Evolutionary conservation across 805 yeast genomes (phyloP), one percentile per base, ranked within the genome.

Genomic region (Candida ficus): DNA sequence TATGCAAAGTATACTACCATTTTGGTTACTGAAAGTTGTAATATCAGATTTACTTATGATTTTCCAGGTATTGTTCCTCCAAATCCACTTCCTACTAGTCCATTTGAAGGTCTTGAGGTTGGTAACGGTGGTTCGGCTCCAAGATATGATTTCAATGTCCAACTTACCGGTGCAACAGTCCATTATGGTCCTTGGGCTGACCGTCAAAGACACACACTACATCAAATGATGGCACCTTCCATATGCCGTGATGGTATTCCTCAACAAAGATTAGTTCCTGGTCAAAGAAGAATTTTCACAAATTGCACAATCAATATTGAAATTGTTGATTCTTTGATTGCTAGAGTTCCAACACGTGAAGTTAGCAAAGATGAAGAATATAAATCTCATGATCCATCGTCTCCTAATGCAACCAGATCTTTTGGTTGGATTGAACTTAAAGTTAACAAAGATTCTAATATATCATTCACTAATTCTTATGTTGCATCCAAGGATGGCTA

Each of bases 141-240:
- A 1, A 67, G 65, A 34, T 67, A 70, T 55, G 90, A 90, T 0
- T 50, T 82, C 7, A 82, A 82, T 38, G 38, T 90, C 8, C 68
- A 67, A 12, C 47, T 87, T 2, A 68, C 73, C 2, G 72, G 75
- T 40, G 78, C 88, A 0, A 79, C 85, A 0, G 63, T 88, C 1
- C 82, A 82, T 49, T 90, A 87, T 56, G 99, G 99, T 0, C 95
- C 99, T 0, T 91, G 97, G 96, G 85, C 96, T 0, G 95, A 93
- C 44, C 76, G 91, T 28, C 95, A 93, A 58, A 60, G 95, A 14
- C 69, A 68, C 2, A 73, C 79, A 2, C 53, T 90, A 9, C 89
- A 82, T 42, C 62, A 67, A 13, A 63, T 80, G 62, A 63, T 93
- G 19, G 76, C 83, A 41, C 99, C 99, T 0, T 58, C 72, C 0